A percentile compares a stretch with the other conserved stretches of the same genome.
phyloP scores from a whole-genome alignment of 805 yeast species.

The Candida insectorum region DNA sequence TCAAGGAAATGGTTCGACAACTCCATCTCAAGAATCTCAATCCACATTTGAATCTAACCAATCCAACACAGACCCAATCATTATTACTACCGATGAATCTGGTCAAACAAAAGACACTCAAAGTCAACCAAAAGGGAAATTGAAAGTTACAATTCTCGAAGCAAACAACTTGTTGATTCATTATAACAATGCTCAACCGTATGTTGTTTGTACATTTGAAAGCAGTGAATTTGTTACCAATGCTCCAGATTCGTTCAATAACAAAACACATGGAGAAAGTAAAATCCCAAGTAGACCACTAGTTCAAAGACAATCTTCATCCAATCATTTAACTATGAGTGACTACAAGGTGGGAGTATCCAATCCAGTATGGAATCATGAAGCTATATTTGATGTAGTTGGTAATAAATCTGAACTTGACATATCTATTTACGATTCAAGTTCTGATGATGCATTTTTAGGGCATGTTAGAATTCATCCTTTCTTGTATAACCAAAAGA shows the following conservation, averaged over 20 bases:
- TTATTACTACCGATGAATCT: constrained; percentile 41
- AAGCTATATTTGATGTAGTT: constrained; percentile 87
- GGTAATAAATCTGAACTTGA: constrained; percentile 82
- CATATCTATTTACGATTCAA: constrained; percentile 86
- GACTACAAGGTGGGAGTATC: constrained; percentile 24
- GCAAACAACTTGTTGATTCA: constrained; percentile 66
- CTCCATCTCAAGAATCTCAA: background rate
- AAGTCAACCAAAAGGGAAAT: constrained; percentile 70
- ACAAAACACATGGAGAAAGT: constrained; percentile 6
- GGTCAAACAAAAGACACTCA: constrained; percentile 24
- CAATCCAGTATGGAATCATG: constrained; percentile 88
- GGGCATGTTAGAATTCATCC: constrained; percentile 83
- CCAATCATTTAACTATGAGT: constrained; percentile 27
- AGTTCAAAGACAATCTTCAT: constrained; percentile 37
- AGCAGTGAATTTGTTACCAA: constrained; percentile 86
- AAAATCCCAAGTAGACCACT: constrained; percentile 20
- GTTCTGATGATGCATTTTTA: constrained; percentile 74
- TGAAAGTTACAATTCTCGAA: constrained; percentile 75
- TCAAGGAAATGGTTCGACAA: too few relatives aligned
- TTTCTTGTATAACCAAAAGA: constrained; percentile 38
- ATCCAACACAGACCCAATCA: constrained; percentile 19
- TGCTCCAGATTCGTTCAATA: constrained; percentile 58
- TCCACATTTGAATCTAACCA: too few relatives aligned
- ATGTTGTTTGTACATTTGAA: constrained; percentile 89
- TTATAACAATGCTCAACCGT: constrained; percentile 63